Percentiles rank a stretch among this genome's conserved stretches.
phyloP scores from a whole-genome alignment of 164 flowering plant genomes.

The Buxus sempervirens region DNA sequence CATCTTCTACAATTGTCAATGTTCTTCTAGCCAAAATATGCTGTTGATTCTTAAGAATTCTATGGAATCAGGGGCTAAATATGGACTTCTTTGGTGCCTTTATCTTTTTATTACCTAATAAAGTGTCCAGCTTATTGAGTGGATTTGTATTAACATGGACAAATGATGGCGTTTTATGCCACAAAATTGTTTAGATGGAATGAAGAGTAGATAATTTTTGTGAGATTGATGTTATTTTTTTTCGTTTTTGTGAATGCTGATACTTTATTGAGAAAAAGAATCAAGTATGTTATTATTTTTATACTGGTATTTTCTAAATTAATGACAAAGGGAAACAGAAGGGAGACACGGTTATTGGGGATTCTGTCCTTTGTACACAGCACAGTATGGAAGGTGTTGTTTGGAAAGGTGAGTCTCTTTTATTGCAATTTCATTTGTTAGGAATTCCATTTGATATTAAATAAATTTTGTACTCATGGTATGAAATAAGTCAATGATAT shows the following conservation, averaged over 20 bases:
- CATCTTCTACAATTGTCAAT: too few species aligned
- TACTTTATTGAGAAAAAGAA: too few species aligned
- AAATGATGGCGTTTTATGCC: not conserved
- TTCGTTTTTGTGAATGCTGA: too few species aligned
- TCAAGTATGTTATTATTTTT: not conserved
- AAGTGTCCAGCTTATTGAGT: too few species aligned
- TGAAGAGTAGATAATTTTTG: not conserved
- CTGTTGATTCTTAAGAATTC: too few species aligned
- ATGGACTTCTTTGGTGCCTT: too few species aligned
- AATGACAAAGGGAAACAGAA: slow-evolving; percentile 76
- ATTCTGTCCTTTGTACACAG: slow-evolving; percentile 94
- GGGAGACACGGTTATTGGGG: slow-evolving; percentile 90
- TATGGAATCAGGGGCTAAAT: too few species aligned
- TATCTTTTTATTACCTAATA: too few species aligned
- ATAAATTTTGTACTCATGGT: not conserved
- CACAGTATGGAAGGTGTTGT: slow-evolving; percentile 98
- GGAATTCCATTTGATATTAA: not conserved
- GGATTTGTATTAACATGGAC: too few species aligned
- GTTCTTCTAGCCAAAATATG: too few species aligned
- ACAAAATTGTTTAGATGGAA: not conserved
- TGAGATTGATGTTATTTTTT: not conserved
- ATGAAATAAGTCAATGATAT: not conserved
- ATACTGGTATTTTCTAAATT: slow-evolving; percentile 9
- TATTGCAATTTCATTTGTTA: not conserved
- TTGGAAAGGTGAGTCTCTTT: slow-evolving; percentile 69